Base-by-base conservation (phyloP, 176 grass and related monocot species). In the Rhynchospora tenuis region DNA sequence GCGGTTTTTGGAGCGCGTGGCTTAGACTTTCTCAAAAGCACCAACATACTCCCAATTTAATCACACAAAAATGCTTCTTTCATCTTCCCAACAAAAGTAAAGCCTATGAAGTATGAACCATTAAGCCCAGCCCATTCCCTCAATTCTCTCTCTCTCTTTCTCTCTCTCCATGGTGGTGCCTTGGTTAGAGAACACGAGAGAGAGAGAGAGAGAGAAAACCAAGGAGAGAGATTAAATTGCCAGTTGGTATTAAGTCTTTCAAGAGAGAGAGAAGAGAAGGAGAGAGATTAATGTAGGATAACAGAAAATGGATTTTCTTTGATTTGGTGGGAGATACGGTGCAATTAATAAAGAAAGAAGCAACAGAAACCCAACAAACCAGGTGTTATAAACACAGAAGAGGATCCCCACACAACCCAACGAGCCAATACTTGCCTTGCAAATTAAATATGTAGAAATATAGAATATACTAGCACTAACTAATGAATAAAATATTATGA, bases 1-100 rank as follows among this genome's bases (percentile, higher is more conserved):
- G 52, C 33, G 64, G 31, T 24, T 69, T 38, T 31, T 50, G 23
- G 72, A 56, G 72, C 81, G 90, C 88, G 89, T 90, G 91, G 88
- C 45, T 83, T 59, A 51, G 86, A 80, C 54, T 85, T 87, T 87
- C 89, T 98, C 88, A 94, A 98, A 94, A 94, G 92, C 86, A 88
- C 70, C 79, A 87, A 86, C 89, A 80, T 90, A 82, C 84, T 86
- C 85, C 80, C 89, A 33, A 69, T 69, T 69, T 73, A 48, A 73
- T 73, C 44, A 50, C 69, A 73, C 7, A 73, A 26, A 73, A 48
- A 22, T 73, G 28, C 64, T 64, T 47, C 20, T 24, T 44, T 48
- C 69, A 15, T 73, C 0, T 24, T 22, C n/a, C 69, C 69, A 73
- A 4, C 23, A 73, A 73, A 73, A 20, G 43, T 50, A n/a, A 26